phyloP scores from a whole-genome alignment of 148 eudicot species.

The Chenopodium album region DNA sequence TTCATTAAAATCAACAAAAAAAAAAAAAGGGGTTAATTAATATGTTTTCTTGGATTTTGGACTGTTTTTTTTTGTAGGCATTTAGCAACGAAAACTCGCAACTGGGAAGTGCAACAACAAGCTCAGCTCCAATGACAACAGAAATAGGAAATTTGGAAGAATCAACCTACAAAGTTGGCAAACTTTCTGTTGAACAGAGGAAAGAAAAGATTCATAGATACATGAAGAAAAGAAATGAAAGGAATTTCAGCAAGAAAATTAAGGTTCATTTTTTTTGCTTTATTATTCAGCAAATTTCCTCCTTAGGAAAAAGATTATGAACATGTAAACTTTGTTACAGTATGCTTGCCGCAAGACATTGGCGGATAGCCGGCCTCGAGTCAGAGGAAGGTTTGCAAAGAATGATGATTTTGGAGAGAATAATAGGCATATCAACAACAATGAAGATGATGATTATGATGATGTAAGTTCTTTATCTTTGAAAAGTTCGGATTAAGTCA shows the following conservation, averaged over 20 bases:
- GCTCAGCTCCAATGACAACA: constrained; percentile 53
- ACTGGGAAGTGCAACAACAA: constrained; percentile 44
- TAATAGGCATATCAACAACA: constrained; percentile 46
- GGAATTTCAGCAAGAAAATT: constrained; percentile 95
- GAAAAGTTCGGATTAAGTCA: too few relatives aligned
- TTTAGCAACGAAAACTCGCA: constrained; percentile 71
- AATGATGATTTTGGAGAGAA: constrained; percentile 65
- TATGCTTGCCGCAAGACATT: constrained; percentile 94
- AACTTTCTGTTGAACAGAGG: constrained; percentile 78
- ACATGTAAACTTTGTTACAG: constrained; percentile 35
- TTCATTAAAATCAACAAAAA: background rate
- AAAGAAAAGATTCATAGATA: constrained; percentile 81
- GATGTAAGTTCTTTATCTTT: constrained; percentile 36
- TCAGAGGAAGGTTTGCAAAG: constrained; percentile 95
- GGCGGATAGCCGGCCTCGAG: constrained; percentile 93
- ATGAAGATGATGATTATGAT: constrained; percentile 75
- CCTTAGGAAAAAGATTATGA: background rate
- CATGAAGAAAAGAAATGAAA: constrained; percentile 82
- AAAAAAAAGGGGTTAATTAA: background rate
- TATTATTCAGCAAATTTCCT: too few relatives aligned
- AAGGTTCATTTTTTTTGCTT: constrained; percentile 48
- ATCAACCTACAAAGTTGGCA: constrained; percentile 62
- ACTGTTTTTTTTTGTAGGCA: constrained; percentile 36
- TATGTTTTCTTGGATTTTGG: background rate
- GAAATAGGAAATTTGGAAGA: constrained; percentile 79